Base-by-base conservation (phyloP, 2,329 filamentous ascomycete species). In the Colletotrichum destructivum region DNA sequence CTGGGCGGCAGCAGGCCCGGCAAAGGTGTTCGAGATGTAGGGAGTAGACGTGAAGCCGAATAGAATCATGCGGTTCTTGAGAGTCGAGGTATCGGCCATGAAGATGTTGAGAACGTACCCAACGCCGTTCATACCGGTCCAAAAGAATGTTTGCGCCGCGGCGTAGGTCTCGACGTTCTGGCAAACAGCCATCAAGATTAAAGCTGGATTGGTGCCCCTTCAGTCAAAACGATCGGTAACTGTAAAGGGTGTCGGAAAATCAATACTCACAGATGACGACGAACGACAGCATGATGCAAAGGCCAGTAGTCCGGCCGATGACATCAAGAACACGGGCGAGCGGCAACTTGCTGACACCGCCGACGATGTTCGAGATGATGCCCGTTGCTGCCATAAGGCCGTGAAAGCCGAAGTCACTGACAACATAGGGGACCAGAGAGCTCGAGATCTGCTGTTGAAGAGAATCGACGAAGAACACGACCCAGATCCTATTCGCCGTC, bases 161-260 rank as follows among this genome's bases (percentile, higher is more conserved):
- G 77, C 77, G 64, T 79, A 90, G 1, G 84, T 86, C 46, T 84
- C 80, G 26, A 89, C 81, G 56, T 84, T 84, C 6, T 85, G 81
- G 76, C 85, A 90, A 0, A 83, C 82, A n/a, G 90, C 90, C 82
- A 89, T 90, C 75, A 91, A 82, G 60, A 89, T 83, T 72, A 90
- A 44, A 5, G 65, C 65, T 66, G 9, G 83, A 81, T 62, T 87
- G 79, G 65, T 31, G 31, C 2, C 84, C 81, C 66, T 76, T 79
- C 44, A 83, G 68, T 31, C 7, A 31, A 31, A 31, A 31, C 31
- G 31, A 31, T 9, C 31, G 31, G 8, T 9, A 9, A 31, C 31
- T 31, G 31, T 31, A 2, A 8, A 31, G 31, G 44, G 16, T 8
- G n/a, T 46, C 6, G n/a, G 35, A 26, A 46, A 31, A 16, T 31